Evolutionary conservation across 2,329 filamentous ascomycete genomes (phyloP).

Genomic region (Fusarium globosum): DNA sequence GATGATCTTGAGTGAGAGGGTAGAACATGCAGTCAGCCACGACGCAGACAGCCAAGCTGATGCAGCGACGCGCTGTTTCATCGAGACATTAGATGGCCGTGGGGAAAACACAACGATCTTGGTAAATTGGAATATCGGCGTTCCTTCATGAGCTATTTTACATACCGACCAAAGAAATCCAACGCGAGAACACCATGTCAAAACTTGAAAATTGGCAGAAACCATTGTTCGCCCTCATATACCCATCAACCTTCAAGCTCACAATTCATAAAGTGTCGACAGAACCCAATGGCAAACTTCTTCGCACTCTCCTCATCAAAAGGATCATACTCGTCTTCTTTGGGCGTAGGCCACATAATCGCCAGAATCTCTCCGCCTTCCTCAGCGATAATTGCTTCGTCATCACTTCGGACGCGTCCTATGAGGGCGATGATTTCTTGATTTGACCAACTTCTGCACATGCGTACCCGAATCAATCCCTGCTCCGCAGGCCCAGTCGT

Average conservation of each 20-base stretch:
- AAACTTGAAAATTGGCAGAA: background rate
- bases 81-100: no score
- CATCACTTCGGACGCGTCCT: background rate
- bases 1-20: background rate
- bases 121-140: background rate
- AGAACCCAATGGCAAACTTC: constrained; percentile 3
- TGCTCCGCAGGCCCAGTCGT: constrained; percentile 5
- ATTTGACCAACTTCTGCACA: constrained; percentile 27
- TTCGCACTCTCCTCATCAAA: constrained; percentile 4
- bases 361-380: constrained; percentile 25
- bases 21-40: background rate
- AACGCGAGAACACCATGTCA: background rate
- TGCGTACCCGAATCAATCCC: constrained; percentile 10
- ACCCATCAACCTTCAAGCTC: background rate
- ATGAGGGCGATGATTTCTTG: constrained; percentile 8
- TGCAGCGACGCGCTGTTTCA: background rate
- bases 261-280: background rate
- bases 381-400: background rate
- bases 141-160: background rate
- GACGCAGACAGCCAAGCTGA: background rate
- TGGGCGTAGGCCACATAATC: constrained; percentile 10
- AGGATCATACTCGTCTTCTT: background rate
- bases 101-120: background rate
- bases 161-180: background rate
- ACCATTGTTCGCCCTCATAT: background rate